These are phyloP conservation scores for Termitomyces sp. DNA, from an alignment of 768 basidiomycete species.

Conservation along the genomic window DNA sequence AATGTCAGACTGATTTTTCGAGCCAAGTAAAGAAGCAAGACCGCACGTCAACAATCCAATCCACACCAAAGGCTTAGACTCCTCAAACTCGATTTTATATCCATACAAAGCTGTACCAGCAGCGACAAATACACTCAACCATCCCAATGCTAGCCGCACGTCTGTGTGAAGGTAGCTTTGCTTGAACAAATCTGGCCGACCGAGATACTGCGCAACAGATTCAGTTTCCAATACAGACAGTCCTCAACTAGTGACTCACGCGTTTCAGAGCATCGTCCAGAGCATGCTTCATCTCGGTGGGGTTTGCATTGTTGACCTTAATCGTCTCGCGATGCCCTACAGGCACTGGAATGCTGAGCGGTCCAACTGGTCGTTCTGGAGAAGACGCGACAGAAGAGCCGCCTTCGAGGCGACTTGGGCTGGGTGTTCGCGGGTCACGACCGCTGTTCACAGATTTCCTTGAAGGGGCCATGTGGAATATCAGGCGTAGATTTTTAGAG, in stretches of 20 bases:
- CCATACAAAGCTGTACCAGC: constrained; percentile 80
- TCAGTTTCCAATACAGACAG: neutral
- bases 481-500: constrained; percentile 1
- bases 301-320: constrained; percentile 56
- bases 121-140: constrained; percentile 80
- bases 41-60: constrained; percentile 72
- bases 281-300: constrained; percentile 60
- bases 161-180: constrained; percentile 87
- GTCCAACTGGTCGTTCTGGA: constrained; percentile 48
- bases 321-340: constrained; percentile 46
- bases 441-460: constrained; percentile 13
- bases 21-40: constrained; percentile 15
- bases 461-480: constrained; percentile 14
- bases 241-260: constrained; percentile 36
- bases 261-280: constrained; percentile 89
- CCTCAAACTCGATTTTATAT: constrained; percentile 84
- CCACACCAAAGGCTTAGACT: constrained; percentile 77
- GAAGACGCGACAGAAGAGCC: constrained; percentile 21
- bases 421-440: constrained; percentile 15
- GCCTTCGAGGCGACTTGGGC: constrained; percentile 16
- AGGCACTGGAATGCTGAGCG: constrained; percentile 42
- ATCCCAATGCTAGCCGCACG: constrained; percentile 82
- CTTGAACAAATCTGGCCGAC: constrained; percentile 78
- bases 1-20: constrained; percentile 5
- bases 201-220: constrained; percentile 56